A percentile compares a stretch with the other conserved stretches of the same genome.
phyloP scores from a whole-genome alignment of 192 early-diverging fungal genomes.

The Coemansia sp. region DNA sequence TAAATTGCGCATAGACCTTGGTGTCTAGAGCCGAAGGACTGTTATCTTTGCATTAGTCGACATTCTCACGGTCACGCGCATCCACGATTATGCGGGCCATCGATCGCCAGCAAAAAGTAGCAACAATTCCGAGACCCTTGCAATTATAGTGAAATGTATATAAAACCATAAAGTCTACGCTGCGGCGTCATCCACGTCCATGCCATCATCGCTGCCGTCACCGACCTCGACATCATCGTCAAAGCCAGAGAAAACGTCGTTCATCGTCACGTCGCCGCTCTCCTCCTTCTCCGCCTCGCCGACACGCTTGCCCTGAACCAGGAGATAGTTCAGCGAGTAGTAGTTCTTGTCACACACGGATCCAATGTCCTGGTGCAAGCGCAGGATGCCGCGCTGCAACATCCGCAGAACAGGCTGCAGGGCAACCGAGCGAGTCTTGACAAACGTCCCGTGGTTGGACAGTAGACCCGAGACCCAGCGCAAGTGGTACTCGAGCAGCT shows the following conservation, averaged over 20 bases:
- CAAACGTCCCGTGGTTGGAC: conserved; percentile 72
- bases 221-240: conserved; percentile 17
- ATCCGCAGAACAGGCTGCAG: conserved; percentile 75
- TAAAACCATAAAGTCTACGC: conserved; percentile 5
- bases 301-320: conserved; percentile 41
- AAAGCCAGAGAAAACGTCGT: conserved; percentile 30
- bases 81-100: not conserved
- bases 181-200: conserved; percentile 26
- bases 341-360: conserved; percentile 48
- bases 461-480: conserved; percentile 78
- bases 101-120: not conserved
- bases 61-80: conserved; percentile 13
- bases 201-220: conserved; percentile 3
- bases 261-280: conserved; percentile 25
- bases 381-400: conserved; percentile 69
- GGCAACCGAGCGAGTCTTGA: conserved; percentile 63
- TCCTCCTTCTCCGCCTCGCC: conserved; percentile 22
- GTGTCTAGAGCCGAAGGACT: not conserved
- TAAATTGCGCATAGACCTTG: not conserved
- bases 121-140: not conserved
- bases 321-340: conserved; percentile 41
- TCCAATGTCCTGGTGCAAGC: conserved; percentile 54
- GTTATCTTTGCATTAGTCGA: not conserved
- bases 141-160: not conserved
- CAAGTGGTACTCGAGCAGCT: conserved; percentile 85